Percentiles rank a stretch among this genome's conserved stretches.
Conservation (phyloP, 495 filamentous ascomycete genomes). For the Aspergillus saccharolyticus region DNA sequence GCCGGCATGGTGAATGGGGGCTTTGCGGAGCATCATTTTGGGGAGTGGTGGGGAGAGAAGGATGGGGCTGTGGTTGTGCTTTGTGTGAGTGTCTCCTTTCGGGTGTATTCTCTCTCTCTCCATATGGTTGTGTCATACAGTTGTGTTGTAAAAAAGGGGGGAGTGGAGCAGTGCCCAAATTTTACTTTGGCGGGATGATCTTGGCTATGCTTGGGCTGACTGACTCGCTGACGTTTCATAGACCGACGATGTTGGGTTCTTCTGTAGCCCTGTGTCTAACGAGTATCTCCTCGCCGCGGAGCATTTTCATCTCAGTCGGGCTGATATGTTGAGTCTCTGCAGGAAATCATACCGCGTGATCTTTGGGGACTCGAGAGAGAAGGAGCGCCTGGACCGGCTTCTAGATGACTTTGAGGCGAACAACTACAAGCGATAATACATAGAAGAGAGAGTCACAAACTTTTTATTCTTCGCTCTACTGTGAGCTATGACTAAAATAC, state of each 20-base stretch:
- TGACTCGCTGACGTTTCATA: slow-evolving; percentile 24
- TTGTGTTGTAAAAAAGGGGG: too few species aligned
- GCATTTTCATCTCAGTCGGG: slow-evolving; percentile 57
- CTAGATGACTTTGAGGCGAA: slow-evolving; percentile 33
- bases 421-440: slow-evolving; percentile 7
- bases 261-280: slow-evolving; percentile 71
- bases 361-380: slow-evolving; percentile 60
- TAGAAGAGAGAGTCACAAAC: not conserved
- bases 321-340: slow-evolving; percentile 53
- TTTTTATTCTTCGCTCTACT: too few species aligned
- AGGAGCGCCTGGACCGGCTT: slow-evolving; percentile 48
- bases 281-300: slow-evolving; percentile 71
- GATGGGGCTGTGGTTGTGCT: slow-evolving; percentile 43
- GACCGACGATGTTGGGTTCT: slow-evolving; percentile 87
- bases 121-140: not conserved
- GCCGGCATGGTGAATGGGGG: slow-evolving; percentile 66
- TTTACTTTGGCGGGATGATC: too few species aligned
- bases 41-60: slow-evolving; percentile 51
- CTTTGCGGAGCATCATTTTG: slow-evolving; percentile 69
- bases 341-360: slow-evolving; percentile 55
- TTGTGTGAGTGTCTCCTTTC: slow-evolving; percentile 47
- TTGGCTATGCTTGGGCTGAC: too few species aligned
- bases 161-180: too few species aligned
- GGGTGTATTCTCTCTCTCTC: slow-evolving; percentile 7
- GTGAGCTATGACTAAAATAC: too few species aligned